Base-by-base conservation (phyloP, 2,329 filamentous ascomycete genomes). In the Penicillium verrucosum region DNA sequence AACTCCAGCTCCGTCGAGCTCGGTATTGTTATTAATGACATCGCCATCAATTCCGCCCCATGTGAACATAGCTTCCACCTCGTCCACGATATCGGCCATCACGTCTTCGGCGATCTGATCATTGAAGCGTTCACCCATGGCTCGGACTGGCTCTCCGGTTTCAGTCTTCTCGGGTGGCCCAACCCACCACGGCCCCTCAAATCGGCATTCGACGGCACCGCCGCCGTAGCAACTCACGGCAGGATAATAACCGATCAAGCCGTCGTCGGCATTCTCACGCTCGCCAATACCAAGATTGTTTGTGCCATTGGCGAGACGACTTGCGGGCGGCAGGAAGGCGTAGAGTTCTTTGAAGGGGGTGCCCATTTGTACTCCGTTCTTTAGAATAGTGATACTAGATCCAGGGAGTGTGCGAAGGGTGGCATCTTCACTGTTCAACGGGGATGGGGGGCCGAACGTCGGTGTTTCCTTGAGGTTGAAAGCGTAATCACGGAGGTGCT, bases 81-180 rank as follows among this genome's bases (percentile, higher is more conserved):
- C 94, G 69, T 99, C 94, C 32, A 97, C 82, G 51, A 99, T 83
- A 73, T 99, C 94, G 72, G 92, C 96, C 30, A 96, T 83, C 25
- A 97, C 81, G 68, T 99, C 94, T 76, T 99, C 94, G 14, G 89
- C 92, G 59, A 99, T 92, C 77, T 97, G 93, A 71, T 99, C 92
- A 57, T 86, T 85, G 74, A 92, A 97, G 32, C 94, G 85, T 60
- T 95, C 89, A 8, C 85, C 83, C 23, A 96, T 79, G 0, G 89
- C 80, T 34, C 84, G 81, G 21, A 73, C 67, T 30, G 75, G 73
- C 43, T 73, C 72, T n/a, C 76, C 71, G 32, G 75, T 77, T 47
- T 81, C 79, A 5, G 64, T 63, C 11, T 77, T 58, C 21, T 81
- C 83, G 3, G 85, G 81, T 0, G 92, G 92, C 16, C 92, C 90